Evolutionary conservation across 176 grass and related monocot species (phyloP).

Genomic region (Oropetium thomaeum): DNA sequence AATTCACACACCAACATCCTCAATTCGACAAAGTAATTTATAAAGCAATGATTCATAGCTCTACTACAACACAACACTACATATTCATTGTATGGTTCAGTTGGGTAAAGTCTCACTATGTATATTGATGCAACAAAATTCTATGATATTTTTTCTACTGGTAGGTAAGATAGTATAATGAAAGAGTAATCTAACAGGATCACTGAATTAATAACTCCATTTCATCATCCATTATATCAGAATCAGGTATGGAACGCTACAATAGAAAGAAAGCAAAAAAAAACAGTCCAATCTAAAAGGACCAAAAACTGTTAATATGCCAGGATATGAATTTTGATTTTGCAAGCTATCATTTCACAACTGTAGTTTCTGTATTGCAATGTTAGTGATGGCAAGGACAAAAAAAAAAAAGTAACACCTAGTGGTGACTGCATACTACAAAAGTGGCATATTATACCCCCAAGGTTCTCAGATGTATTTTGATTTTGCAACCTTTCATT

Average conservation of each 20-base stretch:
- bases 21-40: background rate
- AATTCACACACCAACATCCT: background rate
- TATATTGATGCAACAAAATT: background rate
- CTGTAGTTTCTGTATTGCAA: background rate
- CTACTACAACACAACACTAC: background rate
- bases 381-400: background rate
- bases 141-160: background rate
- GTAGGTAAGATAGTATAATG: background rate
- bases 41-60: background rate
- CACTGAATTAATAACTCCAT: background rate
- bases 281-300: background rate
- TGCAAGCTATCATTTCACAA: background rate
- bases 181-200: background rate
- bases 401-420: background rate
- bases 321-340: background rate
- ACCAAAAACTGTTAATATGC: background rate
- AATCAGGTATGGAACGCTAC: background rate
- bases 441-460: too few relatives aligned
- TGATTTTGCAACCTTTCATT: too few relatives aligned
- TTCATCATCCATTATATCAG: background rate
- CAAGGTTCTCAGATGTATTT: too few relatives aligned
- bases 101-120: background rate
- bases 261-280: constrained; percentile 8
- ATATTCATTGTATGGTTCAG: background rate
- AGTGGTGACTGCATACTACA: too few relatives aligned